Base-by-base conservation (phyloP, 345 rosid genomes). In the Salix dunnii region DNA sequence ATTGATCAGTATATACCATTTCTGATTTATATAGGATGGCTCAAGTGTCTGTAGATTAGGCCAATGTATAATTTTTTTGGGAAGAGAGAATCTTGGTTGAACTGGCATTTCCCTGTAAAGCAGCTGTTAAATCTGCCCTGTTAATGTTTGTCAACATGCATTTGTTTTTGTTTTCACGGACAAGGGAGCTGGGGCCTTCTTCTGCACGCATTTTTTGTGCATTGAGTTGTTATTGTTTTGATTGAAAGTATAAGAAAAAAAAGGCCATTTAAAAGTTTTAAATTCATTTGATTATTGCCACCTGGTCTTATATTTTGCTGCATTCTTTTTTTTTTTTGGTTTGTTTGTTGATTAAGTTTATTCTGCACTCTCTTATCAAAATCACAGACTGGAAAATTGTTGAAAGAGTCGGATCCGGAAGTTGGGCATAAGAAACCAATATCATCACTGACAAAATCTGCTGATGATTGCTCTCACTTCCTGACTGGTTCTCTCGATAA, bases 401-500 rank as follows among this genome's bases (percentile, higher is more conserved):
- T 96, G 70, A 88, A 84, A 62, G 92, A 91, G 82, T 82, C 95
- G 3, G 88, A 90, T 70, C 86, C 66, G 40, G 98, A 94, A 85
- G 74, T 81, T 46, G 97, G 99, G 73, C 99, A 94, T 81, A 94
- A 90, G 79, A 92, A 89, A 89, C 21, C 90, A 0, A 90, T 96
- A 75, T 88, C 98, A 35, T 94, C 99, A 20, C 93, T 96, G 25
- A 38, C 85, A 68, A 96, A 92, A 87, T 77, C 97, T 60, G 87
- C 86, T 25, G 99, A 96, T 81, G 88, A 33, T 33, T 33, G 91
- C 71, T 91, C 98, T 30, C 97, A 94, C 82, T 94, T 94, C 74
- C 46, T 96, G 64, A 90, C 96, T 4, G 99, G 98, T 72, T 94
- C 99, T 74, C 87, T 87, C 27, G 99, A 94, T 87, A 96, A 89